Percentiles rank a stretch among this genome's conserved stretches.
These are phyloP conservation scores for Nemania serpens DNA, from an alignment of 2,329 filamentous ascomycete species.

Conservation along the genomic window DNA sequence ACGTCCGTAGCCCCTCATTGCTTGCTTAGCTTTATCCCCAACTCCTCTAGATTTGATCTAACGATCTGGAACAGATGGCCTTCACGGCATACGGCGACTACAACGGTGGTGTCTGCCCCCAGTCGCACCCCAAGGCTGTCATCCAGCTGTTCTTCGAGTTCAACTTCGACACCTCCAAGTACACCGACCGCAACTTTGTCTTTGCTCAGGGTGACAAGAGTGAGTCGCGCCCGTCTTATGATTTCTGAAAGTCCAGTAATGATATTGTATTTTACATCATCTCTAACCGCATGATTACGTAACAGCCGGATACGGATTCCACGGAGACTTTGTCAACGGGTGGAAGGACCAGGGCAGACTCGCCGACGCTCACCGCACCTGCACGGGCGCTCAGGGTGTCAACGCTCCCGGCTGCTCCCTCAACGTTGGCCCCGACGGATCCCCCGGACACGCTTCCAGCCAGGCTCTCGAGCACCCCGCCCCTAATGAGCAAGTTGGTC, in stretches of 20 bases:
- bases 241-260: too few relatives aligned
- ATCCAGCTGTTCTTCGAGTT: conserved; percentile 49
- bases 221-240: too few relatives aligned
- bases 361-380: conserved; percentile 38
- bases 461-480: conserved; percentile 10
- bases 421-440: conserved; percentile 21
- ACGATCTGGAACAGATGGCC: conserved; percentile 7
- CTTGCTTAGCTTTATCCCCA: neutral
- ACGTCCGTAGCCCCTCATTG: conserved; percentile 5
- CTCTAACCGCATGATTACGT: too few relatives aligned
- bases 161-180: conserved; percentile 39
- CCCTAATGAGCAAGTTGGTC: conserved; percentile 8
- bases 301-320: conserved; percentile 55
- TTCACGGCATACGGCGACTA: conserved; percentile 13
- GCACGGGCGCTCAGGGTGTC: conserved; percentile 9
- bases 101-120: conserved; percentile 49
- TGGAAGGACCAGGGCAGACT: conserved; percentile 43
- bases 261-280: too few relatives aligned
- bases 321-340: conserved; percentile 59
- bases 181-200: conserved; percentile 45
- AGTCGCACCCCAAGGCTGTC: conserved; percentile 51
- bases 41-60: neutral
- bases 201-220: conserved; percentile 52
- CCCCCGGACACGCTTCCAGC: conserved; percentile 12
- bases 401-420: conserved; percentile 20